These are phyloP conservation scores for Linanthus parryae DNA, from an alignment of 148 eudicot genomes.

Conservation along the genomic window DNA sequence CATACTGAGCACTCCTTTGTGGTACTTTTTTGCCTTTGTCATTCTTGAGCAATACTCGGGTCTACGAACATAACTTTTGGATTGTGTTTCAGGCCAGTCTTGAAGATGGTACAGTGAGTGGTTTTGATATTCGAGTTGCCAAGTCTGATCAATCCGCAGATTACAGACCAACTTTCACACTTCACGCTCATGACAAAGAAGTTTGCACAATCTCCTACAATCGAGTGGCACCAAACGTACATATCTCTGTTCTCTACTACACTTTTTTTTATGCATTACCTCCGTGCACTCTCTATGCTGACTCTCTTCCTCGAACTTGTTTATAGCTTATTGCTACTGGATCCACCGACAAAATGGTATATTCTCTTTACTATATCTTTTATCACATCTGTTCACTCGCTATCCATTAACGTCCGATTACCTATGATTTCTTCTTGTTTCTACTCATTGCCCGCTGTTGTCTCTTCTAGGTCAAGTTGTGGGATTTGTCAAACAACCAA, in stretches of 20 bases:
- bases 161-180: slow-evolving; percentile 62
- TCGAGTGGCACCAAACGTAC: slow-evolving; percentile 58
- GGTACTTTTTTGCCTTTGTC: slow-evolving; percentile 32
- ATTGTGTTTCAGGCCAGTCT: slow-evolving; percentile 61
- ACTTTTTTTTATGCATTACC: not conserved
- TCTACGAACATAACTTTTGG: not conserved
- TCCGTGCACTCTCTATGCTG: not conserved
- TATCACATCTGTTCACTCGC: no score
- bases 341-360: not conserved
- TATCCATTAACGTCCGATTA: no score
- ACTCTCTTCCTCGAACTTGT: not conserved
- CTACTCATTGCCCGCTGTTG: not conserved
- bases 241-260: not conserved
- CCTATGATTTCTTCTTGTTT: no score
- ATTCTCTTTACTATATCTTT: not conserved
- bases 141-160: slow-evolving; percentile 26
- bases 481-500: slow-evolving; percentile 5
- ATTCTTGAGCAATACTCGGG: not conserved
- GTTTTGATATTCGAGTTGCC: slow-evolving; percentile 65
- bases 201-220: slow-evolving; percentile 67
- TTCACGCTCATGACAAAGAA: slow-evolving; percentile 91
- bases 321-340: not conserved
- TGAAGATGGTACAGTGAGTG: slow-evolving; percentile 68
- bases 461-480: not conserved
- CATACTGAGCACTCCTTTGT: slow-evolving; percentile 71